Conservation (phyloP, 345 rosid genomes). For the Euphorbia tirucalli region DNA sequence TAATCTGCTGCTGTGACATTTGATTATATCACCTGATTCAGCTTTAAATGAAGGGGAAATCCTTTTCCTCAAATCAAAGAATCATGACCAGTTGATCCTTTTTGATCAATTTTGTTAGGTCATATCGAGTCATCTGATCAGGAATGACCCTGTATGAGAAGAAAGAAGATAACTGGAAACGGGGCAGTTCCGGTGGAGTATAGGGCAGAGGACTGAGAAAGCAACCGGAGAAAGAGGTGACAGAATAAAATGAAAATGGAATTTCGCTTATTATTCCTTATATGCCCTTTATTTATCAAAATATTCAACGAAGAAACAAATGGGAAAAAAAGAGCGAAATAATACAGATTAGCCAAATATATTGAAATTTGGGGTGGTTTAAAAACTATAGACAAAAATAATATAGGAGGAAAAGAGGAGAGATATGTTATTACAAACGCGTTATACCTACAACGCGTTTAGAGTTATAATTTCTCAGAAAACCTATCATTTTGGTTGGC, state of each 20-base stretch:
- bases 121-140: neutral
- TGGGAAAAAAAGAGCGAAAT: too few relatives aligned
- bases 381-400: too few relatives aligned
- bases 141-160: neutral
- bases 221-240: neutral
- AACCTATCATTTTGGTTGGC: too few relatives aligned
- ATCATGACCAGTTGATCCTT: neutral
- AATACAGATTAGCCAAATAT: too few relatives aligned
- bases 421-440: too few relatives aligned
- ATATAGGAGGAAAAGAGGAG: too few relatives aligned
- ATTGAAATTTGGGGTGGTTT: too few relatives aligned
- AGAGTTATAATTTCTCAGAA: too few relatives aligned
- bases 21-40: neutral
- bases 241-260: neutral
- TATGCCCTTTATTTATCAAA: neutral
- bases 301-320: too few relatives aligned
- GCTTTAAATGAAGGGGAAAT: neutral
- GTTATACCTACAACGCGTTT: too few relatives aligned
- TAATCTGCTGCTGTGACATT: slow-evolving; percentile 41
- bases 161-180: slow-evolving; percentile 1
- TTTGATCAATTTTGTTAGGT: neutral
- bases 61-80: neutral
- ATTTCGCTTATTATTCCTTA: neutral
- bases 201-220: neutral
- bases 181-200: slow-evolving; percentile 5